Evolutionary conservation across 2,329 filamentous ascomycete species (phyloP).

Genomic region (Teratosphaeria epicoccoides): DNA sequence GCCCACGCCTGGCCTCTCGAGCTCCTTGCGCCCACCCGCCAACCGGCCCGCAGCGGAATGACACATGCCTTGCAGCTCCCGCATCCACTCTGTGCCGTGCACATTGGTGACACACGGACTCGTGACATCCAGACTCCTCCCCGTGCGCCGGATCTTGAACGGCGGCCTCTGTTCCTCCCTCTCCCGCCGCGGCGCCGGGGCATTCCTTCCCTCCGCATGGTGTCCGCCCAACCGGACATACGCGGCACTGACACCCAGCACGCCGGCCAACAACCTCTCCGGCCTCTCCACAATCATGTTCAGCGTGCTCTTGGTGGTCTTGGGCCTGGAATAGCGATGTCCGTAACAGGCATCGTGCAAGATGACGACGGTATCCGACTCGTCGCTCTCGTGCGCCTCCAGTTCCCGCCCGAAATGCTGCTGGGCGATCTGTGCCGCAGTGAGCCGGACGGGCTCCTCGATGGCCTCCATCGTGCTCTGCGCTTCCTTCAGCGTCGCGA

Average conservation of each 20-base stretch:
- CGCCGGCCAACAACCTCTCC: conserved; percentile 74
- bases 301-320: conserved; percentile 60
- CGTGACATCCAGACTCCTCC: conserved; percentile 57
- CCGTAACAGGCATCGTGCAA: conserved; percentile 92
- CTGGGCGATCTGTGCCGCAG: conserved; percentile 20
- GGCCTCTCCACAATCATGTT: conserved; percentile 84
- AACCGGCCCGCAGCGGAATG: conserved; percentile 67
- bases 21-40: conserved; percentile 65
- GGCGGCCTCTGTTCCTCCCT: conserved; percentile 23
- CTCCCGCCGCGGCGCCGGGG: conserved; percentile 49
- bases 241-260: conserved; percentile 72
- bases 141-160: conserved; percentile 80
- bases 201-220: conserved; percentile 58
- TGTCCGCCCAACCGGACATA: conserved; percentile 84
- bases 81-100: conserved; percentile 88
- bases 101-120: conserved; percentile 78
- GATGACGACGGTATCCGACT: conserved; percentile 63
- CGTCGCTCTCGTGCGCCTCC: conserved; percentile 40
- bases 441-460: conserved; percentile 22
- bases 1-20: conserved; percentile 44
- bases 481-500: conserved; percentile 23
- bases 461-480: conserved; percentile 25
- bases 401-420: conserved; percentile 63
- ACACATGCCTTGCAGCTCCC: conserved; percentile 78
- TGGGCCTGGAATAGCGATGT: conserved; percentile 77